These are phyloP conservation scores for Mortierella alpina DNA, from an alignment of 192 early-diverging fungal genomes.

Conservation along the genomic window DNA sequence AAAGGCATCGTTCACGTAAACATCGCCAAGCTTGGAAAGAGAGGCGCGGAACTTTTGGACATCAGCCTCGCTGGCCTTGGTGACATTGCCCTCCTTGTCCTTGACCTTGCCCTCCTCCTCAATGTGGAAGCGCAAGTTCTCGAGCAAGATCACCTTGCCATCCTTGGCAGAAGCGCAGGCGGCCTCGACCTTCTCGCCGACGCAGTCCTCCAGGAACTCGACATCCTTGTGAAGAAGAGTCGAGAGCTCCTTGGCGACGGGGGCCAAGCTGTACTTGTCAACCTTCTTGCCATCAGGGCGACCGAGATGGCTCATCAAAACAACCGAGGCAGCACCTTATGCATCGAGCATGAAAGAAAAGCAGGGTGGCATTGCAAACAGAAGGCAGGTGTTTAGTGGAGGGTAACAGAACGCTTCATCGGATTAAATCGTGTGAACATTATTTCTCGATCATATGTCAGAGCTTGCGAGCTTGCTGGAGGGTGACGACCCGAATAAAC, in stretches of 20 bases:
- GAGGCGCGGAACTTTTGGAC: slow-evolving; percentile 92
- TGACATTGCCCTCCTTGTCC: slow-evolving; percentile 89
- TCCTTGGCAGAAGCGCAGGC: slow-evolving; percentile 73
- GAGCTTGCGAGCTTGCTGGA: slow-evolving; percentile 5
- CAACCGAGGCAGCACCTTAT: slow-evolving; percentile 84
- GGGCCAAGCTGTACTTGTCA: slow-evolving; percentile 92
- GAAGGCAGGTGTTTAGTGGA: not conserved
- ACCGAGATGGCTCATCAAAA: slow-evolving; percentile 97
- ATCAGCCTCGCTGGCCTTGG: slow-evolving; percentile 85
- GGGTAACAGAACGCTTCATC: not conserved
- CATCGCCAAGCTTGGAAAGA: slow-evolving; percentile 91
- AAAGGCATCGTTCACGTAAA: slow-evolving; percentile 99
- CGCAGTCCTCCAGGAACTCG: slow-evolving; percentile 93
- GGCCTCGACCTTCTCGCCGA: slow-evolving; percentile 88
- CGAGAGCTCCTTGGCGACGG: slow-evolving; percentile 87
- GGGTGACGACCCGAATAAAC: not conserved
- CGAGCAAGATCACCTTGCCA: slow-evolving; percentile 91
- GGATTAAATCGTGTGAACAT: slow-evolving; percentile 20
- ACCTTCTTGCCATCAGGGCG: slow-evolving; percentile 93
- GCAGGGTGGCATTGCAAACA: not conserved
- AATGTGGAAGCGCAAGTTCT: slow-evolving; percentile 98
- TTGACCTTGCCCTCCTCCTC: slow-evolving; percentile 97
- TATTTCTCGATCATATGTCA: slow-evolving; percentile 14
- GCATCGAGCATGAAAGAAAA: not conserved
- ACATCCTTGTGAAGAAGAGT: slow-evolving; percentile 84